Percentiles rank a stretch among this genome's conserved stretches.
Evolutionary conservation across 805 yeast genomes (phyloP).

Genomic region (Kluyveromyces starmeri): DNA sequence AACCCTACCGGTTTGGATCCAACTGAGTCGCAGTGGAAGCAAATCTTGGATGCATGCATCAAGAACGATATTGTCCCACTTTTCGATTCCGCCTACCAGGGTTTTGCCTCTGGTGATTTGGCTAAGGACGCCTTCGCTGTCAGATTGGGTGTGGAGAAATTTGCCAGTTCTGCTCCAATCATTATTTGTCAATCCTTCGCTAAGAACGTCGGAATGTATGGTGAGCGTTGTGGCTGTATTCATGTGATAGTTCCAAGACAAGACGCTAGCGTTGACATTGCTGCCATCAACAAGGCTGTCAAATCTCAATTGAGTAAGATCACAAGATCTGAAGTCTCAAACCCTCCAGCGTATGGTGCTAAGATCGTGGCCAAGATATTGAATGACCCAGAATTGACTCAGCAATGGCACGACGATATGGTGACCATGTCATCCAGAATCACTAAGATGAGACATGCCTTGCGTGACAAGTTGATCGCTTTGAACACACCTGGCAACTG

Average conservation of each 20-base stretch:
- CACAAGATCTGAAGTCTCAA: constrained; percentile 79
- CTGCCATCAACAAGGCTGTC: constrained; percentile 45
- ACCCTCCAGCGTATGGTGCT: constrained; percentile 94
- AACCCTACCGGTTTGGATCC: constrained; percentile 98
- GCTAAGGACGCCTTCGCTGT: constrained; percentile 78
- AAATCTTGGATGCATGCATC: constrained; percentile 55
- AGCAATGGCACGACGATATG: constrained; percentile 80
- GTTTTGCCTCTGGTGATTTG: constrained; percentile 86
- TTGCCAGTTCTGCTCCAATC: constrained; percentile 45
- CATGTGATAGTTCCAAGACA: constrained; percentile 54
- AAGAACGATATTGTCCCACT: constrained; percentile 62
- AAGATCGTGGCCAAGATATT: constrained; percentile 75
- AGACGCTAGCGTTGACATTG: constrained; percentile 23
- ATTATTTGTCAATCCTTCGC: constrained; percentile 92
- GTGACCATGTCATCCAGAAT: constrained; percentile 83
- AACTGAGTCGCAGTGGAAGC: constrained; percentile 67
- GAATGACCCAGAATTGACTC: constrained; percentile 52
- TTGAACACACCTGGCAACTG: constrained; percentile 82
- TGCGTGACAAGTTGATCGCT: constrained; percentile 50
- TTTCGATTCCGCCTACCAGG: constrained; percentile 95
- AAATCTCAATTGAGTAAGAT: constrained; percentile 66
- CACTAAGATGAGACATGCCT: constrained; percentile 60
- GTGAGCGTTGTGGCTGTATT: constrained; percentile 94
- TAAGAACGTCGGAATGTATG: constrained; percentile 93
- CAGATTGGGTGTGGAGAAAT: constrained; percentile 43